A percentile compares a stretch with the other conserved stretches of the same genome.
phyloP scores from a whole-genome alignment of 192 early-diverging fungal genomes.

The Paraglomus brasilianum region DNA sequence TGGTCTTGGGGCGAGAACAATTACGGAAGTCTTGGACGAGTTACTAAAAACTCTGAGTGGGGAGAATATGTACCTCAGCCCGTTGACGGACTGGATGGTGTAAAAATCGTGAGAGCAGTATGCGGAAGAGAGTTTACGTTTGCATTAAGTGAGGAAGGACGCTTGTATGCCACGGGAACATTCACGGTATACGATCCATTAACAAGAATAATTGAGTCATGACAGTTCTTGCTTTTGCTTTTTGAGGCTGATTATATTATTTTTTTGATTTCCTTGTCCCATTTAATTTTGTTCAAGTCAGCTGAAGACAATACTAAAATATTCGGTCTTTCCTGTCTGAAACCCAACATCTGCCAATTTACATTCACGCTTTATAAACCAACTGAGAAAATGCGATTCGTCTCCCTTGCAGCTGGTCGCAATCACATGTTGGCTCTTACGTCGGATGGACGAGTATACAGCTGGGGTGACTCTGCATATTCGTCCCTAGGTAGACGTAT shows the following conservation, averaged over 20 bases:
- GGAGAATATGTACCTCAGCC: slow-evolving; percentile 67
- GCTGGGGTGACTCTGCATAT: slow-evolving; percentile 89
- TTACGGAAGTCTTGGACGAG: slow-evolving; percentile 77
- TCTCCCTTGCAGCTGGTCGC: slow-evolving; percentile 76
- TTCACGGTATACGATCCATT: slow-evolving; percentile 47
- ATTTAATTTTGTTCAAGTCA: too few relatives aligned
- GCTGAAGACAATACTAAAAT: too few relatives aligned
- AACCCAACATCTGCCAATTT: slow-evolving; percentile 34
- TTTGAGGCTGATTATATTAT: too few relatives aligned
- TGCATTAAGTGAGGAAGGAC: slow-evolving; percentile 73
- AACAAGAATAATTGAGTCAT: too few relatives aligned
- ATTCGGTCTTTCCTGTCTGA: too few relatives aligned
- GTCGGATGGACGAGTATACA: slow-evolving; percentile 71
- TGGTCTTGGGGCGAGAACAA: slow-evolving; percentile 98
- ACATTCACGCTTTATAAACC: slow-evolving; percentile 60
- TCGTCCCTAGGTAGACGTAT: slow-evolving; percentile 85
- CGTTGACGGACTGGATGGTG: slow-evolving; percentile 71
- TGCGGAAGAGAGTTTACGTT: slow-evolving; percentile 84
- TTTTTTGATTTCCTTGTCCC: too few relatives aligned
- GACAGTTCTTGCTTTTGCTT: too few relatives aligned
- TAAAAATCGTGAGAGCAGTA: slow-evolving; percentile 70
- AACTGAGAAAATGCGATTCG: slow-evolving; percentile 57
- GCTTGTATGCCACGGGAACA: slow-evolving; percentile 88
- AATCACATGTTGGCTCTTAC: slow-evolving; percentile 87
- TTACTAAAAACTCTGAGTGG: background rate